These are phyloP conservation scores for Calonectria honghensis DNA, from an alignment of 2,329 filamentous ascomycete genomes.

Conservation along the genomic window DNA sequence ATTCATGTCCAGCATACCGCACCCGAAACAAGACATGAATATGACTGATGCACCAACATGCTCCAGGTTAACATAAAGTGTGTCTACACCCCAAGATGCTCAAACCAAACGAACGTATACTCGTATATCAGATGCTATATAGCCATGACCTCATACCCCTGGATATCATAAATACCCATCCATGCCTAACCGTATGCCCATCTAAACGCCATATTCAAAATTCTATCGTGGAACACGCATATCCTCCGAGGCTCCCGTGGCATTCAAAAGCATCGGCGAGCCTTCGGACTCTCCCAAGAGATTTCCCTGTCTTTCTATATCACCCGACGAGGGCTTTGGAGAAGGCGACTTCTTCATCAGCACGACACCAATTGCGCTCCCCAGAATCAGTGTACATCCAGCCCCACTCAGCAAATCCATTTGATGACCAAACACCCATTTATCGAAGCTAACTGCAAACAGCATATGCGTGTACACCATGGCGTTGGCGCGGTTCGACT, in stretches of 20 bases:
- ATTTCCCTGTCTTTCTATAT: conserved; percentile 60
- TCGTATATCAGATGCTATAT: background rate
- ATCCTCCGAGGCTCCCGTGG: conserved; percentile 53
- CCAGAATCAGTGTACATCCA: conserved; percentile 72
- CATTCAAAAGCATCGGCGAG: conserved; percentile 63
- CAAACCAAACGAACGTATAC: background rate
- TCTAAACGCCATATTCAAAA: background rate
- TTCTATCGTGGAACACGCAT: conserved; percentile 45
- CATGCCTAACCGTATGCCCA: background rate
- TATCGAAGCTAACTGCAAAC: conserved; percentile 72
- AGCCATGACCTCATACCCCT: background rate
- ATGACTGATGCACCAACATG: background rate
- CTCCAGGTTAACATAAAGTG: background rate
- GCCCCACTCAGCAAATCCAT: conserved; percentile 70
- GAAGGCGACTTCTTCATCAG: conserved; percentile 64
- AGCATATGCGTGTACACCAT: conserved; percentile 77
- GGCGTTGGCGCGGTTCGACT: conserved; percentile 74
- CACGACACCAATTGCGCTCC: conserved; percentile 71
- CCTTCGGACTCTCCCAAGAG: conserved; percentile 59
- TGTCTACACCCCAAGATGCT: background rate
- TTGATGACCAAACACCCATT: conserved; percentile 70
- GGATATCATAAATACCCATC: background rate
- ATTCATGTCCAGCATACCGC: background rate
- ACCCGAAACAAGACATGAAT: background rate
- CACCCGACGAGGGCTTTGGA: conserved; percentile 51